Base-by-base conservation (phyloP, 148 eudicot genomes). In the Limonium bicolor region DNA sequence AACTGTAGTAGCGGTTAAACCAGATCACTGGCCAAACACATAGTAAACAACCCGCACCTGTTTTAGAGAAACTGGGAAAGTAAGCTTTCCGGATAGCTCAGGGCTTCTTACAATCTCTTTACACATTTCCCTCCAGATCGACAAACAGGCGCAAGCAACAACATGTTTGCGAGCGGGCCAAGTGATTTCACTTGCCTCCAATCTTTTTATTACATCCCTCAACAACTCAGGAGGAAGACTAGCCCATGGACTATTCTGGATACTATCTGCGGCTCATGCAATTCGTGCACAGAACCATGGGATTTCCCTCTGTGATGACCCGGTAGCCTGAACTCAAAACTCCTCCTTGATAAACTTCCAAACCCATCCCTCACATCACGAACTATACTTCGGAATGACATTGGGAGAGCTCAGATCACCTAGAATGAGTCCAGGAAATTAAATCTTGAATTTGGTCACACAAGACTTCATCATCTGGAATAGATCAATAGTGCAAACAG, bases 41-140 rank as follows among this genome's bases (percentile, higher is more conserved):
- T 5, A 44, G 4, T 34, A 22, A 28, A 19, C 15, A 13, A 18
- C 16, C 21, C 47, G 13, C 51, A 77, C 96, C 94, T 87, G 96
- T 70, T 87, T 87, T 23, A 87, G 69, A 53, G 94, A 87, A 38
- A 87, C 69, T 1, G 94, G 94, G 37, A 87, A 87, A 21, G 96
- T 87, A 20, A 87, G 66, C 61, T 82, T 87, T 56, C 96, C 96
- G 0, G 61, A 73, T 29, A 62, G 55, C 63, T 87, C 96, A 0
- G 81, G 96, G 49, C 65, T 56, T 43, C 47, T 39, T 27, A 87
- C 96, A 13, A 87, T 76, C 63, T 87, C 96, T 33, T 69, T 74
- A 45, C 88, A 78, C 77, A 82, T 76, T 36, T 79, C 94, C 65
- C 96, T 82, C 94, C 94, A 82, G n/a, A n/a, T n/a, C 2, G 88